These are phyloP conservation scores for Pythium dissotocum DNA, from an alignment of 352 stramenopile genomes.

Conservation along the genomic window DNA sequence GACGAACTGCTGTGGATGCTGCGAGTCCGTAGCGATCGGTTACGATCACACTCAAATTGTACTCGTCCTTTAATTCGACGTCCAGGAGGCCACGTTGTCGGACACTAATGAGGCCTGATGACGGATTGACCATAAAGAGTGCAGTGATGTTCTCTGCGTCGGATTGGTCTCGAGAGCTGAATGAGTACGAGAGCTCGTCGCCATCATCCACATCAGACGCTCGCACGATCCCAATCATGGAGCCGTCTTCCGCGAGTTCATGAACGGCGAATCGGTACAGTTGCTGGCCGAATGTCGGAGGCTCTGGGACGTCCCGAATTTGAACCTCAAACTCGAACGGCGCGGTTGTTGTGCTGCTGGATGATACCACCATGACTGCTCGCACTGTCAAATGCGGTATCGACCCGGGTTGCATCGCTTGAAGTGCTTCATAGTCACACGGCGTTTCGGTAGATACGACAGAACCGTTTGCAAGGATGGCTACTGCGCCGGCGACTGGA, in stretches of 20 bases:
- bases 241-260: constrained; percentile 35
- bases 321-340: constrained; percentile 29
- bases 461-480: constrained; percentile 9
- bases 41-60: constrained; percentile 22
- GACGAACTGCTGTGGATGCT: constrained; percentile 16
- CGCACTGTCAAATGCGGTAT: constrained; percentile 18
- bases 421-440: constrained; percentile 27
- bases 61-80: constrained; percentile 11
- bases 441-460: constrained; percentile 7
- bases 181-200: constrained; percentile 34
- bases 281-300: constrained; percentile 28
- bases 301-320: constrained; percentile 28
- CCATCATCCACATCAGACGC: constrained; percentile 42
- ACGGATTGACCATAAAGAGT: constrained; percentile 24
- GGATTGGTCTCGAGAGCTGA: constrained; percentile 8
- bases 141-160: constrained; percentile 13
- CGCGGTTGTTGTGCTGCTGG: constrained; percentile 5
- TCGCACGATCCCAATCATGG: constrained; percentile 41
- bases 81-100: constrained; percentile 15
- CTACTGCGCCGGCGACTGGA: constrained; percentile 29
- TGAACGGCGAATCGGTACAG: constrained; percentile 41
- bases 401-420: background rate
- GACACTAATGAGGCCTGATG: constrained; percentile 14
- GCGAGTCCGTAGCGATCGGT: constrained; percentile 30
- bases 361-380: constrained; percentile 4